Base-by-base conservation (phyloP, 148 eudicot genomes). In the Gaultheria prostrata region DNA sequence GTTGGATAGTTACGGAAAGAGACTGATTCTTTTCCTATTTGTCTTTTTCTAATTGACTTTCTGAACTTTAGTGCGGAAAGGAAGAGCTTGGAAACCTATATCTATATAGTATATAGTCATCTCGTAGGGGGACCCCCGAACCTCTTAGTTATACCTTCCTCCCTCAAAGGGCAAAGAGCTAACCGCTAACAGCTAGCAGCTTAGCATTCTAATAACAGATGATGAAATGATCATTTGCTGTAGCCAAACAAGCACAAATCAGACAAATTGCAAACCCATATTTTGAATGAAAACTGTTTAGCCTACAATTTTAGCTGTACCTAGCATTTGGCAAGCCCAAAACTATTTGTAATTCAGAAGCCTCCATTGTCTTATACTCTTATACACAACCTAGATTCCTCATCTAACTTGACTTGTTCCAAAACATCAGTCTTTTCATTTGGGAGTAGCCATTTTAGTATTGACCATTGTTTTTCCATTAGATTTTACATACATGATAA, bases 341-440 rank as follows among this genome's bases (percentile, higher is more conserved):
- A 12, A 33, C 18, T 67, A 30, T 67, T 28, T 74, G 24, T 39
- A 20, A 43, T 39, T 43, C 49, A 43, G 50, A 35, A 73, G 21
- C 50, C 26, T 74, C 50, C 18, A 28, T 35, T 74, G 35, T 43
- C 50, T 74, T 74, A 74, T 43, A 74, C 51, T 43, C 50, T 74
- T 74, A 74, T 43, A 74, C 51, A n/a, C 21, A n/a, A 46, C 17
- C 78, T 46, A n/a, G 78, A 46, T 33, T 74, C 78, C 78, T 21
- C 28, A 45, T 18, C n/a, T 46, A 73, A 7, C 28, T 35, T 39
- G 48, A 20, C 76, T 75, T 45, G 78, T 24, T 74, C 48, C n/a
- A 74, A 74, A 13, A 3, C 14, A 45, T 43, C n/a, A 30, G n/a
- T 73, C 49, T 73, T 43, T 24, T 35, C 77, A 18, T 73, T 43